Evolutionary conservation across 2,329 filamentous ascomycete species (phyloP).

Genomic region (Xylariomycetidae sp.): DNA sequence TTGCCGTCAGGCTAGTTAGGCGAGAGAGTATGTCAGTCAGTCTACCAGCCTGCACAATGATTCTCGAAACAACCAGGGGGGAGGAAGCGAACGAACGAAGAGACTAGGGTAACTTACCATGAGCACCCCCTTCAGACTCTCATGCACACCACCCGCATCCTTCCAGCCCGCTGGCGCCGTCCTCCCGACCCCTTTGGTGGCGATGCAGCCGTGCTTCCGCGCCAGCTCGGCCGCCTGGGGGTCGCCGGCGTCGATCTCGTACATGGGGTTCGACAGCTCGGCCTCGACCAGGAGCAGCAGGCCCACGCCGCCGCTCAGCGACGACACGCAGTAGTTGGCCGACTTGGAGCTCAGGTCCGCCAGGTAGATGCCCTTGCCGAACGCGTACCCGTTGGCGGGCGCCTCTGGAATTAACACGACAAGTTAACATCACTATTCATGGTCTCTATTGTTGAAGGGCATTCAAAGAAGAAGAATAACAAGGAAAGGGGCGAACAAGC

Average conservation of each 20-base stretch:
- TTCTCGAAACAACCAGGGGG: background rate
- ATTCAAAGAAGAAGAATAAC: background rate
- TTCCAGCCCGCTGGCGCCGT: conserved; percentile 65
- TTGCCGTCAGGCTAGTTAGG: conserved; percentile 42
- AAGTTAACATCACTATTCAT: too few species aligned
- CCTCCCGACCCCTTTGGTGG: conserved; percentile 64
- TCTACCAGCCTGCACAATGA: background rate
- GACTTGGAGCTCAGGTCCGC: conserved; percentile 79
- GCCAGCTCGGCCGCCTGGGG: conserved; percentile 60
- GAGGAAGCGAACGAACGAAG: background rate
- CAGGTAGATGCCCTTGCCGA: conserved; percentile 81
- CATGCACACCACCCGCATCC: conserved; percentile 62
- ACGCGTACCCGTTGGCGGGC: conserved; percentile 75
- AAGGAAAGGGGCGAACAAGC: background rate
- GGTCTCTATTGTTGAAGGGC: too few species aligned
- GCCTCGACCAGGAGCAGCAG: conserved; percentile 78
- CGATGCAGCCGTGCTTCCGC: conserved; percentile 51
- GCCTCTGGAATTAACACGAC: conserved; percentile 44
- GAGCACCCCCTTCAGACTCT: conserved; percentile 57
- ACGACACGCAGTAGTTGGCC: conserved; percentile 65
- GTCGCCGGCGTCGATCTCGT: conserved; percentile 52
- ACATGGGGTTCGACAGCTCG: conserved; percentile 70
- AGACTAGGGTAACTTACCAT: conserved; percentile 55
- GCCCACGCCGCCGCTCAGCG: conserved; percentile 57
- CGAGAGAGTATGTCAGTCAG: too few species aligned